Evolutionary conservation across 163 green algal species (phyloP).

Genomic region (Chlorella variabilis): DNA sequence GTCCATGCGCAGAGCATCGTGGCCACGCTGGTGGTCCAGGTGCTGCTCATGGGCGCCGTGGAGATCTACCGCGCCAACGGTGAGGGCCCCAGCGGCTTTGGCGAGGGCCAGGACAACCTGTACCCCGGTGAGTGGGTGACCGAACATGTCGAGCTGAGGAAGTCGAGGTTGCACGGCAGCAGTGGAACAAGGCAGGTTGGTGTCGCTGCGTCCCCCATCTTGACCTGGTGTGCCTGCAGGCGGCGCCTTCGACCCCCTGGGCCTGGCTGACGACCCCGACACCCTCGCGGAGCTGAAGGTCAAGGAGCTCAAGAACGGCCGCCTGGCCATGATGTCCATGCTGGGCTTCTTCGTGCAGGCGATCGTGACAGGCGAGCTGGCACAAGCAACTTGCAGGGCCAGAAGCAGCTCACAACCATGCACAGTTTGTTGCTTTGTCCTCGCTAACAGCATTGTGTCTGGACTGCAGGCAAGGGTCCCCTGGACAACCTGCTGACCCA

Average conservation of each 20-base stretch:
- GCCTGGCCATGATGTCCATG: constrained; percentile 85
- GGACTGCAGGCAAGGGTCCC: constrained; percentile 86
- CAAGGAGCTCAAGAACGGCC: constrained; percentile 90
- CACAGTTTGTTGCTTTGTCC: too few relatives aligned
- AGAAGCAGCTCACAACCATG: too few relatives aligned
- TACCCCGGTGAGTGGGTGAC: constrained; percentile 74
- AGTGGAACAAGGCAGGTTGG: neutral
- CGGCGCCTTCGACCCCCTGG: constrained; percentile 72
- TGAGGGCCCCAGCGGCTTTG: constrained; percentile 56
- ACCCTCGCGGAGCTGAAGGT: constrained; percentile 57
- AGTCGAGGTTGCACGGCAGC: neutral
- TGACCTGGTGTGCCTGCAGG: neutral
- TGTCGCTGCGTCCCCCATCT: neutral
- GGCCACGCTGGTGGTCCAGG: constrained; percentile 75
- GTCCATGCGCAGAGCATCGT: constrained; percentile 89
- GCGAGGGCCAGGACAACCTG: constrained; percentile 80
- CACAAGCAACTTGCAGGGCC: too few relatives aligned
- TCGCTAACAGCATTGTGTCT: too few relatives aligned
- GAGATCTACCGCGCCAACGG: constrained; percentile 93
- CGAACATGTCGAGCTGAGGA: neutral
- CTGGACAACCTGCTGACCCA: constrained; percentile 63
- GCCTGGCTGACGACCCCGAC: constrained; percentile 91
- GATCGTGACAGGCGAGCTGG: constrained; percentile 84
- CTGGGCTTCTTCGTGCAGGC: constrained; percentile 69
- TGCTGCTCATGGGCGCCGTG: constrained; percentile 88